Conservation (phyloP, 2,329 filamentous ascomycete genomes). For the Didymella exigua region DNA sequence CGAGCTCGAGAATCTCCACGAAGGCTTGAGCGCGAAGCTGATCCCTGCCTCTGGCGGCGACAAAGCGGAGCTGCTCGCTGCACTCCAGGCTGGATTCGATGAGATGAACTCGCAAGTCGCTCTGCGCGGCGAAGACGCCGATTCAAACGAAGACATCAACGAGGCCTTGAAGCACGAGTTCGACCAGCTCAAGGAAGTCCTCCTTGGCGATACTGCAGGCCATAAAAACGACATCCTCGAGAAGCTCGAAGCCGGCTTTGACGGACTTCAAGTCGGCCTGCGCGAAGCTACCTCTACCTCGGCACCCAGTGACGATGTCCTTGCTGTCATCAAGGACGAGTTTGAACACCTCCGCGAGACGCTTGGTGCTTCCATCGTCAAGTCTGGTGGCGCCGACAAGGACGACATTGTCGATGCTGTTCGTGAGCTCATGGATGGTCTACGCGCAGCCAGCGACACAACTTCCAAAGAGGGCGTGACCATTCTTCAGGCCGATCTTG, state of each 20-base stretch:
- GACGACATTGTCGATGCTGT: constrained; percentile 75
- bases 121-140: constrained; percentile 44
- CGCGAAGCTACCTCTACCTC: constrained; percentile 39
- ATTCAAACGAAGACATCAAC: constrained; percentile 56
- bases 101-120: constrained; percentile 50
- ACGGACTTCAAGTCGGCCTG: constrained; percentile 54
- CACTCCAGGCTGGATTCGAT: constrained; percentile 49
- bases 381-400: constrained; percentile 56
- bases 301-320: constrained; percentile 51
- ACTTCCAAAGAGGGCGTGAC: constrained; percentile 50
- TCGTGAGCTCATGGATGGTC: constrained; percentile 53
- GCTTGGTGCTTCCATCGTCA: constrained; percentile 59
- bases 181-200: constrained; percentile 77
- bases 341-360: constrained; percentile 66
- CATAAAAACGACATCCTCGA: constrained; percentile 68
- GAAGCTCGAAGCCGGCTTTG: constrained; percentile 60
- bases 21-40: constrained; percentile 60
- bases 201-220: constrained; percentile 65
- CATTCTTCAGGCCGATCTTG: constrained; percentile 52
- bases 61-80: constrained; percentile 49
- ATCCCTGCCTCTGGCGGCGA: constrained; percentile 33
- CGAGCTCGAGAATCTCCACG: constrained; percentile 67
- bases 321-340: constrained; percentile 62
- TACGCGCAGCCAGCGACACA: constrained; percentile 50
- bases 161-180: constrained; percentile 82